These are phyloP conservation scores for Lecanicillium sp. DNA, from an alignment of 2,329 filamentous ascomycete species.

Conservation along the genomic window DNA sequence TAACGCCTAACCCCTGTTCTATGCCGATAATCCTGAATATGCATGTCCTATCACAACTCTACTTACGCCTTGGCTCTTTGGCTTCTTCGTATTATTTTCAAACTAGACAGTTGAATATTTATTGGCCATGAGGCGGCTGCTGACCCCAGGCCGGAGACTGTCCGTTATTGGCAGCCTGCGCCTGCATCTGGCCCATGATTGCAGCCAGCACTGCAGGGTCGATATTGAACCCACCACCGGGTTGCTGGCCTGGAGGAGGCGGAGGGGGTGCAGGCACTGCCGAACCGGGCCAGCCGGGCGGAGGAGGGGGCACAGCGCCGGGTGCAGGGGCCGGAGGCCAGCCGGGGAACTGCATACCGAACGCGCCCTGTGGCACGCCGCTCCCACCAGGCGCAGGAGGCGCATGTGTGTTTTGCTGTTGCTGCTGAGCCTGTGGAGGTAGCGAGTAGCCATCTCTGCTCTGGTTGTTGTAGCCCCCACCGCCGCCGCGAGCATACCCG, in stretches of 20 bases:
- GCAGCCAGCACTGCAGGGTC: constrained; percentile 54
- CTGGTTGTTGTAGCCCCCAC: constrained; percentile 26
- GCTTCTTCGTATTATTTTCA: not conserved
- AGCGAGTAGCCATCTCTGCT: constrained; percentile 37
- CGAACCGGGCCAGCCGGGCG: constrained; percentile 23
- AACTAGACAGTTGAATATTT: constrained; percentile 2
- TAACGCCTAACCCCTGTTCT: too few relatives aligned
- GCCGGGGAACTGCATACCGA: constrained; percentile 39
- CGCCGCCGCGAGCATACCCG: constrained; percentile 34
- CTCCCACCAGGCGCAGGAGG: constrained; percentile 23
- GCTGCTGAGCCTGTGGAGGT: constrained; percentile 28
- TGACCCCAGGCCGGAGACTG: constrained; percentile 21
- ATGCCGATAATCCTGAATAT: too few relatives aligned
- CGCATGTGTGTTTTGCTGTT: constrained; percentile 28
- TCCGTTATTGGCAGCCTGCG: constrained; percentile 21
- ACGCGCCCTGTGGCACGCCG: constrained; percentile 17
- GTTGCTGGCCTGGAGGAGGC: constrained; percentile 27
- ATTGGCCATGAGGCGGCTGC: constrained; percentile 27
- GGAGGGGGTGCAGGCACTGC: constrained; percentile 37
- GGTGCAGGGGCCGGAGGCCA: constrained; percentile 34
- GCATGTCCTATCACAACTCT: too few relatives aligned
- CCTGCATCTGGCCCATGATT: constrained; percentile 39
- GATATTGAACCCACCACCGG: constrained; percentile 41
- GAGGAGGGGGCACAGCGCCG: constrained; percentile 30
- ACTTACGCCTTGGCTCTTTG: too few relatives aligned